Percentiles rank a stretch among this genome's conserved stretches.
phyloP scores from a whole-genome alignment of 768 basidiomycete species.

The Boletellus sp. region DNA sequence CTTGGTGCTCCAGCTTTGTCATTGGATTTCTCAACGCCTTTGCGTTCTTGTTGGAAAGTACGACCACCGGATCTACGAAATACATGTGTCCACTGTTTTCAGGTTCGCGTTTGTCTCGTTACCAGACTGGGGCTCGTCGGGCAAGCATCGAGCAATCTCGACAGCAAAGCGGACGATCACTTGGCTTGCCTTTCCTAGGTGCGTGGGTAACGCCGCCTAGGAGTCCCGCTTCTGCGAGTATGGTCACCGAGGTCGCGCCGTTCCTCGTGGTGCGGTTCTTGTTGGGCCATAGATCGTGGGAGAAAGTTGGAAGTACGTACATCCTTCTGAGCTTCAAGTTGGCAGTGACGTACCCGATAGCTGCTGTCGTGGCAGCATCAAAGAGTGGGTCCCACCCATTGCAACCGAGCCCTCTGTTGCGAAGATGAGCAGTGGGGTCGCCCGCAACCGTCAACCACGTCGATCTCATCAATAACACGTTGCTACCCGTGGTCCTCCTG shows the following conservation, averaged over 20 bases:
- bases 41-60: neutral
- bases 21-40: neutral
- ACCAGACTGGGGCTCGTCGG: neutral
- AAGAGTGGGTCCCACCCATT: neutral
- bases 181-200: neutral
- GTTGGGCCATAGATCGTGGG: too few relatives aligned
- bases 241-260: too few relatives aligned
- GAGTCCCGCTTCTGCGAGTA: too few relatives aligned
- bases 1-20: neutral
- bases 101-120: too few relatives aligned
- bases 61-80: neutral
- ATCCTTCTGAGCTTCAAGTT: neutral
- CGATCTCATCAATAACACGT: too few relatives aligned
- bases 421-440: neutral
- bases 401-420: too few relatives aligned
- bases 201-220: too few relatives aligned
- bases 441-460: too few relatives aligned
- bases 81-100: neutral
- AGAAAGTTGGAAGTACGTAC: too few relatives aligned
- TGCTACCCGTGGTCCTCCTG: too few relatives aligned
- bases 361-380: neutral
- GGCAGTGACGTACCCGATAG: neutral
- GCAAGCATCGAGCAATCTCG: neutral
- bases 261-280: too few relatives aligned
- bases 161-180: neutral